Conservation (phyloP, 2,329 filamentous ascomycete genomes). For the Lecanicillium sp. region DNA sequence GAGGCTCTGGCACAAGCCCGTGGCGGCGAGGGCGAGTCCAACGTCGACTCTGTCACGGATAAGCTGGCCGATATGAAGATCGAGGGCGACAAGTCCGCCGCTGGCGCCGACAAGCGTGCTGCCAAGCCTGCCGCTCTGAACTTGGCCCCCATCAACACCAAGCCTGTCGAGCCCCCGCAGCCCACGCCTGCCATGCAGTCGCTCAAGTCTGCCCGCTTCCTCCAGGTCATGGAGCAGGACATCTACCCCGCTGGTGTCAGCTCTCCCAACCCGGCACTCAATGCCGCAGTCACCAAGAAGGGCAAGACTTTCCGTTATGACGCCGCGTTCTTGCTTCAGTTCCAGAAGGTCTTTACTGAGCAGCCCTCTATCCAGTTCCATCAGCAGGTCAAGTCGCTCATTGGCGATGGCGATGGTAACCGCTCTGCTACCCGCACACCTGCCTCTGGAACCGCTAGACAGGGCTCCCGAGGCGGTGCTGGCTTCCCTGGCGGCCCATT, state of each 20-base stretch:
- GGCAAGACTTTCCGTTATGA: conserved; percentile 88
- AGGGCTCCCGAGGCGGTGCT: conserved; percentile 43
- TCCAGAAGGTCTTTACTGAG: conserved; percentile 93
- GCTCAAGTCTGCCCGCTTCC: conserved; percentile 82
- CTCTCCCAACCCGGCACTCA: conserved; percentile 88
- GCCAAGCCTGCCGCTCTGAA: conserved; percentile 83
- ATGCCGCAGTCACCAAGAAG: conserved; percentile 71
- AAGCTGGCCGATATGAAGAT: conserved; percentile 48
- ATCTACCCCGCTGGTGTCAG: conserved; percentile 77
- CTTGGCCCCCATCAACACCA: conserved; percentile 72
- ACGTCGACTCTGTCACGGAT: conserved; percentile 31
- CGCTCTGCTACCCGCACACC: conserved; percentile 53
- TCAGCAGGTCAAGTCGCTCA: conserved; percentile 74
- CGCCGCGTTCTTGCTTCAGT: conserved; percentile 89
- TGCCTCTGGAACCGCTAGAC: conserved; percentile 44
- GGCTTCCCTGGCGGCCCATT: conserved; percentile 67
- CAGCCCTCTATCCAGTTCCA: conserved; percentile 94
- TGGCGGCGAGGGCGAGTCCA: conserved; percentile 31
- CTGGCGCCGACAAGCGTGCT: conserved; percentile 52
- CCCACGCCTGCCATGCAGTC: conserved; percentile 91
- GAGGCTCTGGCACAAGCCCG: conserved; percentile 40
- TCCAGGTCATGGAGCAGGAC: conserved; percentile 69
- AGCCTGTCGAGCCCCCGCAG: conserved; percentile 81
- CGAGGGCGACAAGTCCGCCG: conserved; percentile 36
- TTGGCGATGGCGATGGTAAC: conserved; percentile 66